A percentile compares a stretch with the other conserved stretches of the same genome.
Conservation (phyloP, 2,329 filamentous ascomycete genomes). For the Exophiala spinifera region DNA sequence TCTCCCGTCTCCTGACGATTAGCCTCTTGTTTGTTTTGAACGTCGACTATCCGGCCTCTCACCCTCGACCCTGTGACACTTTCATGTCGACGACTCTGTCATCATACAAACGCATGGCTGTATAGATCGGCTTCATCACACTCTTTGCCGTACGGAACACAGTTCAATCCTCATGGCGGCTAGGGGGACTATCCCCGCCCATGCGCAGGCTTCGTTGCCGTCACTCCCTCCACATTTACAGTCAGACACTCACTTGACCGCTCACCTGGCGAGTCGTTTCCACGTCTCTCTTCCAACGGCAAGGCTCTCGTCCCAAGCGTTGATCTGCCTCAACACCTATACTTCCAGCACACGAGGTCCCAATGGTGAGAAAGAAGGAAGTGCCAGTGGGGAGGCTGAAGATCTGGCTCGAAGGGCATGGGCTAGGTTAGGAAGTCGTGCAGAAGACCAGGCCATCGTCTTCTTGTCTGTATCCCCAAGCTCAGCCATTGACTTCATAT, state of each 20-base stretch:
- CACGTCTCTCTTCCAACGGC: slow-evolving; percentile 88
- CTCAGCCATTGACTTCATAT: slow-evolving; percentile 5
- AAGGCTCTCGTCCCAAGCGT: slow-evolving; percentile 81
- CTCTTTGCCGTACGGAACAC: not conserved
- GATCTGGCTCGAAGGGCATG: slow-evolving; percentile 86
- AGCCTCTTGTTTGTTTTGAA: not conserved
- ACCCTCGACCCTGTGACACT: not conserved
- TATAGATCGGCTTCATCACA: not conserved
- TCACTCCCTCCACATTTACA: slow-evolving; percentile 71
- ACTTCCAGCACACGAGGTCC: slow-evolving; percentile 81
- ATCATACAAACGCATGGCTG: not conserved
- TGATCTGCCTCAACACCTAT: slow-evolving; percentile 93
- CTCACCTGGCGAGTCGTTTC: slow-evolving; percentile 60
- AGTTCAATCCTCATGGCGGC: slow-evolving; percentile 37
- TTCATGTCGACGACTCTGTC: not conserved
- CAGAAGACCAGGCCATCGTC: slow-evolving; percentile 87
- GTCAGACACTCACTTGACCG: slow-evolving; percentile 51
- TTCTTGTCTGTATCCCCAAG: slow-evolving; percentile 69
- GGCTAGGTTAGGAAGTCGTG: slow-evolving; percentile 77
- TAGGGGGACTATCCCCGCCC: slow-evolving; percentile 53
- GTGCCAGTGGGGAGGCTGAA: slow-evolving; percentile 87
- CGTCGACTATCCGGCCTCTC: not conserved
- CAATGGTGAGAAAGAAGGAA: slow-evolving; percentile 88
- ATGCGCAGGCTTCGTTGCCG: slow-evolving; percentile 78
- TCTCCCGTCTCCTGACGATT: not conserved